Evolutionary conservation across 176 grass and related monocot genomes (phyloP).

Genomic region (barley (Hordeum vulgare)): MorexV3_pseudomolecules_assembly NC_058520.1:17966606-17967105

Average conservation of each 20-base stretch:
- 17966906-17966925: slow-evolving; percentile 14
- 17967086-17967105: no score
- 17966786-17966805: background rate
- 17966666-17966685: background rate
- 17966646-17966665: background rate
- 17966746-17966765: slow-evolving; percentile 14
- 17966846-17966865: slow-evolving; percentile 24
- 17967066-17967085: no score
- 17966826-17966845: background rate
- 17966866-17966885: slow-evolving; percentile 32
- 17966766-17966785: background rate
- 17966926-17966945: background rate
- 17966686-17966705: background rate
- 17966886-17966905: background rate
- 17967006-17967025: background rate
- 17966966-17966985: background rate
- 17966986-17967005: background rate
- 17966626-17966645: background rate
- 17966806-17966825: background rate
- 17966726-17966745: slow-evolving; percentile 10
- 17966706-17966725: slow-evolving; percentile 45
- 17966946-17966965: background rate
- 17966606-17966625: background rate
- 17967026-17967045: background rate
- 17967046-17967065: background rate